Percentiles rank a stretch among this genome's conserved stretches.
phyloP scores from a whole-genome alignment of 1,284 basidiomycete genomes.

The Cutaneotrichosporon sp. region DNA sequence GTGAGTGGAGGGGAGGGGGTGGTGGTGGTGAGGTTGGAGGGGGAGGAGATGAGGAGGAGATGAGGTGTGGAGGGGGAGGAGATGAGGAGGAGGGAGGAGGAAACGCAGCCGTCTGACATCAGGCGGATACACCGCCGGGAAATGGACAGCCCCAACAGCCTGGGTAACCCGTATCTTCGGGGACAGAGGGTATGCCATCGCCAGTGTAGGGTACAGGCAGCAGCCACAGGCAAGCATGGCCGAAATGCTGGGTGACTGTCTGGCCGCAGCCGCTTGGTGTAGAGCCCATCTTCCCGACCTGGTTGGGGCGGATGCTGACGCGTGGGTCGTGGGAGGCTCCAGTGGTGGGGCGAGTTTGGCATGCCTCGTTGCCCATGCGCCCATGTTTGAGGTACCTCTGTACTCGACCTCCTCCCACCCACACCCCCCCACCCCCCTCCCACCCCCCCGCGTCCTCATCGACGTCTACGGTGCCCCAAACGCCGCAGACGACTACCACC shows the following conservation, averaged over 20 bases:
- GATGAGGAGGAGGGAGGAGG: background rate
- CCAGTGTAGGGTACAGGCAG: slow-evolving; percentile 36
- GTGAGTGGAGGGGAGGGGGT: slow-evolving; percentile 14
- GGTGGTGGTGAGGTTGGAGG: too few relatives aligned
- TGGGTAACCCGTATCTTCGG: slow-evolving; percentile 35
- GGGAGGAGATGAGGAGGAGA: background rate
- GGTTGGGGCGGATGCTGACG: slow-evolving; percentile 24
- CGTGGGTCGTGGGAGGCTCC: slow-evolving; percentile 33
- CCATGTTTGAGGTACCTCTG: background rate
- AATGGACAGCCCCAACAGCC: slow-evolving; percentile 23
- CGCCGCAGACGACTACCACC: slow-evolving; percentile 11
- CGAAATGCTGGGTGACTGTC: slow-evolving; percentile 32
- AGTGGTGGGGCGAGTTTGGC: slow-evolving; percentile 16
- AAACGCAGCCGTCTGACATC: background rate
- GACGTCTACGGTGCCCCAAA: slow-evolving; percentile 21
- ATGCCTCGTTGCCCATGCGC: slow-evolving; percentile 4
- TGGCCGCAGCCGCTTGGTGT: slow-evolving; percentile 30
- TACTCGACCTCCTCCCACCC: too few relatives aligned
- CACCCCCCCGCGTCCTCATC: slow-evolving; percentile 7
- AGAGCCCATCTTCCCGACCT: slow-evolving; percentile 10
- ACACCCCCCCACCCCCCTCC: background rate
- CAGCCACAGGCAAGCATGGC: slow-evolving; percentile 31
- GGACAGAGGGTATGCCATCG: slow-evolving; percentile 31
- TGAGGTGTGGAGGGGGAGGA: background rate
- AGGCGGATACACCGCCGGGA: slow-evolving; percentile 26